Evolutionary conservation across 768 basidiomycete species (phyloP), one percentile per base, ranked within the genome.

Genomic region (Trametes elegans): DNA sequence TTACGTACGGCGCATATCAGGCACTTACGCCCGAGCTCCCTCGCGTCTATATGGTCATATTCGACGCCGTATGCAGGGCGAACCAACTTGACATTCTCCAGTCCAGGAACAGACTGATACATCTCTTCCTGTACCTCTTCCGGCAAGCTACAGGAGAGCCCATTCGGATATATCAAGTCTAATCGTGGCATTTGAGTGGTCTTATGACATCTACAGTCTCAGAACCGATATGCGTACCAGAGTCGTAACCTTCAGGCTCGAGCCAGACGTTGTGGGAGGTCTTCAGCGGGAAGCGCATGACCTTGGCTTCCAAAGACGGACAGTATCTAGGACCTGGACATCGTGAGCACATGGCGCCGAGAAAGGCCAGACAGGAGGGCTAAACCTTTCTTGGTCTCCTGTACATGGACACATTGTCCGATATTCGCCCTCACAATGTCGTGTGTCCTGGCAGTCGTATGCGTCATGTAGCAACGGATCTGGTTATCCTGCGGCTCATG

Each of bases 141-240:
- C 0, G 93, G 90, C 62, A 96, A 77, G 52, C 90, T 91, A 65
- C 88, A 88, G 2, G 92, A 94, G 14, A 96, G 78, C 0, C 93
- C 93, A 55, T 93, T 93, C 1, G 93, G 93, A 64, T 96, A 96
- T 51, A 95, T 85, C 13, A 95, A 67, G 53, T 92, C 93, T 91
- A 31, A 9, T 28, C 18, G 21, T 1, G 6, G 1, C 16, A 24
- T n/a, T 21, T n/a, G 35, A 11, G 19, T 23, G 3, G 32, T 4
- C 7, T 11, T 13, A 5, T 7, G 2, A 29, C 19, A 1, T 10
- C 10, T 1, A 18, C 19, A 16, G 5, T 7, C 11, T 9, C 26
- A n/a, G 16, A 28, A 23, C 53, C 66, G 21, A 21, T 41, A 23
- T 19, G 19, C 2, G 29, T 36, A 90, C 92, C 85, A 14, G 92